Evolutionary conservation across 2,329 filamentous ascomycete species (phyloP).

Genomic region (Coleophoma crateriformis): DNA sequence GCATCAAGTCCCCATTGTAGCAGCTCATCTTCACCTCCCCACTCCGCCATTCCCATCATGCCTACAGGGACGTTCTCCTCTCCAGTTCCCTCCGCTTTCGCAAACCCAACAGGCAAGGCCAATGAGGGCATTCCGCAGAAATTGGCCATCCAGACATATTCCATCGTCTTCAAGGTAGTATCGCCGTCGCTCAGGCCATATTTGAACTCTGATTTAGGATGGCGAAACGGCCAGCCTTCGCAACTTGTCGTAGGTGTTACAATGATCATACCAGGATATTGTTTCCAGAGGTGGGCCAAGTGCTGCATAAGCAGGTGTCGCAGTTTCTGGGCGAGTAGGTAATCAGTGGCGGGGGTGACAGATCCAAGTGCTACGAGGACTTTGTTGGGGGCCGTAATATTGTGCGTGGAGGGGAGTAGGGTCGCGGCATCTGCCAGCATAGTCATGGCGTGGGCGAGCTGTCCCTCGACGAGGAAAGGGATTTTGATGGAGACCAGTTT

Average conservation of each 20-base stretch:
- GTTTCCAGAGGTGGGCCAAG: constrained; percentile 58
- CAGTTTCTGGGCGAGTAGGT: constrained; percentile 64
- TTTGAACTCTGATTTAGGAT: constrained; percentile 26
- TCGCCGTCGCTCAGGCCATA: constrained; percentile 41
- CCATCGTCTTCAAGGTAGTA: constrained; percentile 40
- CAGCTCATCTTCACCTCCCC: constrained; percentile 44
- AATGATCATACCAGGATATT: constrained; percentile 64
- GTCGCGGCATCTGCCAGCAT: constrained; percentile 59
- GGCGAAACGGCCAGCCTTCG: constrained; percentile 37
- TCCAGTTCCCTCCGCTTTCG: constrained; percentile 28
- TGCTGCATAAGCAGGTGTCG: constrained; percentile 66
- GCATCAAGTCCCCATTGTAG: constrained; percentile 42
- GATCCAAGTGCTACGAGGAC: constrained; percentile 60
- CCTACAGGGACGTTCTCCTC: constrained; percentile 52
- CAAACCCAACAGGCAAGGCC: constrained; percentile 40
- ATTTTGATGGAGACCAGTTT: constrained; percentile 48
- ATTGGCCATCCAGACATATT: constrained; percentile 46
- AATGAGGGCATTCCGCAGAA: constrained; percentile 42
- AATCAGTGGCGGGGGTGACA: constrained; percentile 59
- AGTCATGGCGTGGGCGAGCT: constrained; percentile 68
- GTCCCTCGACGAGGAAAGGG: constrained; percentile 55
- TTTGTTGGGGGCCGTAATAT: constrained; percentile 56
- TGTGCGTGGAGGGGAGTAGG: constrained; percentile 35
- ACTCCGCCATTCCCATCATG: constrained; percentile 50
- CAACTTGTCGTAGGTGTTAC: constrained; percentile 61